A percentile compares a stretch with the other conserved stretches of the same genome.
Conservation (phyloP, 306 rosid genomes). For the Gynostemma pentaphyllum region DNA sequence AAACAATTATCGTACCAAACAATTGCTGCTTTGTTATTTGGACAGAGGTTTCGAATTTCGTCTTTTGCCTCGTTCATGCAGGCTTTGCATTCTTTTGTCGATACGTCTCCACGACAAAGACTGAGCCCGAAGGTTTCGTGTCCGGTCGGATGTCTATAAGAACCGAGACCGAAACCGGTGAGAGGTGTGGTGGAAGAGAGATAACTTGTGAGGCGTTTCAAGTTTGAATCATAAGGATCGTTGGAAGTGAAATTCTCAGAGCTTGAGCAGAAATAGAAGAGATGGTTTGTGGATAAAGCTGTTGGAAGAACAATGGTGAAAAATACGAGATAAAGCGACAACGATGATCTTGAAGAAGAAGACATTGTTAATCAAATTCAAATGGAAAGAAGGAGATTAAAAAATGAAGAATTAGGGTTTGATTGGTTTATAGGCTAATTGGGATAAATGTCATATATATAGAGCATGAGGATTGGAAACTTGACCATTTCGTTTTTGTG, state of each 20-base stretch:
- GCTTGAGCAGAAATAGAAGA: background rate
- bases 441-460: no score
- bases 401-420: no score
- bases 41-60: constrained; percentile 14
- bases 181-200: constrained; percentile 18
- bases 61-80: constrained; percentile 20
- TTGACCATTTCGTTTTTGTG: no score
- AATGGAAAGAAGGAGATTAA: no score
- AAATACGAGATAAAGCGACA: background rate
- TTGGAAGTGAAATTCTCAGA: background rate
- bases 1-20: constrained; percentile 24
- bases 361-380: no score
- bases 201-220: background rate
- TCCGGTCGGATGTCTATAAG: constrained; percentile 9
- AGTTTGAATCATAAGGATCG: background rate
- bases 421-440: no score
- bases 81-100: constrained; percentile 21
- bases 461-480: no score
- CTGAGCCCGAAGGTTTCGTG: constrained; percentile 20
- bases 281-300: background rate
- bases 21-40: constrained; percentile 18
- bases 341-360: no score
- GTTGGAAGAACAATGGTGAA: background rate
- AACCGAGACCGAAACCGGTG: constrained; percentile 16
- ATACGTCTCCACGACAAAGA: constrained; percentile 24